These are phyloP conservation scores for Chlorella sp. DNA, from an alignment of 139 green algal species.

Conservation along the genomic window DNA sequence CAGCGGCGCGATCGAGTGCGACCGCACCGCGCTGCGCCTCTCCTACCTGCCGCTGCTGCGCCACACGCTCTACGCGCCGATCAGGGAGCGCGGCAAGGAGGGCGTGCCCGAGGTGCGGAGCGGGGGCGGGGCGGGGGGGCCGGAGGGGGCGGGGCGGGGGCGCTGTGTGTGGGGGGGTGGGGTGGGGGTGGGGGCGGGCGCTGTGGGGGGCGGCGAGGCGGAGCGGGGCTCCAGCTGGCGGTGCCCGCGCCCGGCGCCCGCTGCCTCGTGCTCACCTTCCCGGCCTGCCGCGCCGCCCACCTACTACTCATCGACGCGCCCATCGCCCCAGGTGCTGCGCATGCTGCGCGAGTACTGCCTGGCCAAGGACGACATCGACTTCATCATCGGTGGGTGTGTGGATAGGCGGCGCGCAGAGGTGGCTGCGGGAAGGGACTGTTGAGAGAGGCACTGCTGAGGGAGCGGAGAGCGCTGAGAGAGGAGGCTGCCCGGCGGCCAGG, in stretches of 20 bases:
- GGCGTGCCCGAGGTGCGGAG: constrained; percentile 59
- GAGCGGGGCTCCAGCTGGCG: no score
- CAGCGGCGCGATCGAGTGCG: constrained; percentile 36
- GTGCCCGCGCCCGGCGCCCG: no score
- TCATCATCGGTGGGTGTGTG: constrained; percentile 28
- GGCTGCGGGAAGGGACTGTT: no score
- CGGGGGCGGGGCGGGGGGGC: no score
- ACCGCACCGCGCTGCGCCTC: constrained; percentile 59
- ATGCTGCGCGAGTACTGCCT: constrained; percentile 70
- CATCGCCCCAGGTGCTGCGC: no score
- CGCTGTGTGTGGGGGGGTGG: no score
- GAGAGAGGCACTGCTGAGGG: neutral
- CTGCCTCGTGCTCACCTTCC: no score
- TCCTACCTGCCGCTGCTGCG: constrained; percentile 80
- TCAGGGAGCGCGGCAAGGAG: constrained; percentile 62
- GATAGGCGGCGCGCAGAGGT: neutral
- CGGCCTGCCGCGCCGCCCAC: no score
- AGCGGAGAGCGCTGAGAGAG: constrained; percentile 58
- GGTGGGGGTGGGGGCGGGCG: no score
- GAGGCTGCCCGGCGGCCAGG: constrained; percentile 24
- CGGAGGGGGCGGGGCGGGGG: no score
- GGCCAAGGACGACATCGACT: constrained; percentile 60
- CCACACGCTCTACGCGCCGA: constrained; percentile 59
- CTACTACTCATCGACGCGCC: no score
- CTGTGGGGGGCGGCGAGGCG: no score